phyloP scores from a whole-genome alignment of 352 stramenopile genomes.

The Phytopythium mirpurense region DNA sequence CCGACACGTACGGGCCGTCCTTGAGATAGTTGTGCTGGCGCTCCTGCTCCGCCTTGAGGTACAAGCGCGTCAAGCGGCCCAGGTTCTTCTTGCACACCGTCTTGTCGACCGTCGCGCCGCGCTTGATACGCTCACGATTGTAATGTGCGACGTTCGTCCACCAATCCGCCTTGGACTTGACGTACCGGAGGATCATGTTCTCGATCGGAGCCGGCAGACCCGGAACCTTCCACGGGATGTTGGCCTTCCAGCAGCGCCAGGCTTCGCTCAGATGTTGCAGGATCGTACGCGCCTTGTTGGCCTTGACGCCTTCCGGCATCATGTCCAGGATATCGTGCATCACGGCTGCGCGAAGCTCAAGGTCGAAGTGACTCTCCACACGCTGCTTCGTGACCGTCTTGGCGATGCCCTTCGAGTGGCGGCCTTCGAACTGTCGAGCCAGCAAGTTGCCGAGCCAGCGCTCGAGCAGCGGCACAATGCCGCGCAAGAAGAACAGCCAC shows the following conservation, averaged over 20 bases:
- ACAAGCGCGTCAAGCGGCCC: slow-evolving; percentile 96
- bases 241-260: slow-evolving; percentile 98
- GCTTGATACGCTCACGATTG: slow-evolving; percentile 99
- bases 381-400: slow-evolving; percentile 99
- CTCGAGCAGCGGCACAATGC: slow-evolving; percentile 98
- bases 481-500: slow-evolving; percentile 99
- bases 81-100: slow-evolving; percentile 99
- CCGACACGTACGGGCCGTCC: slow-evolving; percentile 97
- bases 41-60: slow-evolving; percentile 99
- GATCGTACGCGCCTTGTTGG: slow-evolving; percentile 99
- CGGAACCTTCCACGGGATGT: slow-evolving; percentile 99
- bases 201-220: slow-evolving; percentile 98
- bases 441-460: slow-evolving; percentile 99
- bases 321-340: slow-evolving; percentile 99
- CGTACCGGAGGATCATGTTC: slow-evolving; percentile 99
- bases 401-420: slow-evolving; percentile 97
- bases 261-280: slow-evolving; percentile 98
- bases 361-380: slow-evolving; percentile 99
- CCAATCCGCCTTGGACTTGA: slow-evolving; percentile 99
- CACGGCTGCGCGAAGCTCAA: slow-evolving; percentile 98
- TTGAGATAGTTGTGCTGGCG: slow-evolving; percentile 99
- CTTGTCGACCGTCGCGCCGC: slow-evolving; percentile 99
- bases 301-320: slow-evolving; percentile 99
- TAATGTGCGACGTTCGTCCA: slow-evolving; percentile 99
- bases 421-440: slow-evolving; percentile 98